Evolutionary conservation across 2,329 filamentous ascomycete genomes (phyloP), one percentile per base, ranked within the genome.

Genomic region (Thielaviopsis euricoi): DNA sequence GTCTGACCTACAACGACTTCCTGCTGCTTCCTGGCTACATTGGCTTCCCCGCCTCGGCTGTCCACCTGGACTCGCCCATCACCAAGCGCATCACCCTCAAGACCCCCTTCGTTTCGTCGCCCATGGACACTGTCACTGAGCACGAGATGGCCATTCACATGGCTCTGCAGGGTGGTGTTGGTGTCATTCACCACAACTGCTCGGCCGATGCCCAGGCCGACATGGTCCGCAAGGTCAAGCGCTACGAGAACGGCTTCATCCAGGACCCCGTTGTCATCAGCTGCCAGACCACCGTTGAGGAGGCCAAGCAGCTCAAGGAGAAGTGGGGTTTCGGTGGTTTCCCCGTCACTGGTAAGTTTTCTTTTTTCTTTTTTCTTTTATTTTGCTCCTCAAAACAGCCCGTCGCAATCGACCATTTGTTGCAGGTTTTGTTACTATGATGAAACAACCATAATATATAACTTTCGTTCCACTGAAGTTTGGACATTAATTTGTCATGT

Each of bases 381-480:
- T 61, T 62, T 22, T 50, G 17, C 15, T 40, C 15, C 9, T 52
- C 26, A 23, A 5, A 6, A 15, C 43, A 22, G n/a, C 50, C 22
- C 2, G 19, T 22, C 12, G n/a, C 48, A 13, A n/a, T 46, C 7
- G 13, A 22, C 9, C 22, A 26, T 17, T 19, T 29, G 51, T 56
- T 29, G 55, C 33, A n/a, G 33, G 17, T 57, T 57, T 43, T n/a
- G n/a, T n/a, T 15, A 43, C 6, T 69, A 73, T 89, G 87, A 95
- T 95, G 93, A 60, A 88, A 78, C 80, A 78, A 81, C 76, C 78
- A 74, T 76, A 78, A 80, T 76, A 74, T 81, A 86, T 96, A 97
- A 97, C 93, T 98, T 98, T 98, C 93, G 93, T 98, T 98, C 93
- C 91, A 91, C 93, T 89, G 88, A 80, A 94, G 59, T 85, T 81